Base-by-base conservation (phyloP, 106 monocot genomes). In the Acorus gramineus region DNA sequence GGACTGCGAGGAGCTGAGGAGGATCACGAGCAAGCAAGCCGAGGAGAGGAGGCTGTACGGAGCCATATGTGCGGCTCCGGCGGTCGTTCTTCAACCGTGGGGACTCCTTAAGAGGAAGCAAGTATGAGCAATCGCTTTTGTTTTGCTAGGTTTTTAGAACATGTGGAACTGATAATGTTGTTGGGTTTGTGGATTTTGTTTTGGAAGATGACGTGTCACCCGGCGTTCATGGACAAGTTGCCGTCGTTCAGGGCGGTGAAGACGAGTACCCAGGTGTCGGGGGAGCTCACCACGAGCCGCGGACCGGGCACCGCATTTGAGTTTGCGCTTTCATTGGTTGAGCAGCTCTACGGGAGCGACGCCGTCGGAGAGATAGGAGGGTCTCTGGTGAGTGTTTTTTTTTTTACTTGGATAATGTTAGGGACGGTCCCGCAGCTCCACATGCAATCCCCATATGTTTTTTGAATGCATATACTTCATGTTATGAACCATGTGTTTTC, bases 61-160 rank as follows among this genome's bases (percentile, higher is more conserved):
- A 74, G 95, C 95, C 50, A 95, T 95, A 70, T 86, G 95, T 78
- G 79, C 95, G 64, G 95, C 95, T 61, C 95, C 95, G 46, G 95
- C 95, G 59, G 76, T 95, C 68, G 76, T 67, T 63, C 76, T 95
- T 47, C 56, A 76, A 64, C 78, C 95, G 3, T 90, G 95, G 95
- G 95, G 95, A 64, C 80, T 95, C 44, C 70, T 90, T 59, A 85
- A 67, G 68, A 76, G 75, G 71, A 95, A 95, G 53, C 79, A 90
- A 81, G 95, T 90, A 66, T 71, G 56, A 8, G 4, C 57, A 42
- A 3, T 11, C 8, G 51, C 12, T 42, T 3, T 6, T 53, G 48
- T 61, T 56, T 28, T 28, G 28, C 1, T 28, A 28, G 28, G 28
- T 0, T 28, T 28, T 28, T 1, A 1, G 28, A 28, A 28, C 28